phyloP scores from a whole-genome alignment of 306 rosid genomes.

The Cicer arietinum region DNA sequence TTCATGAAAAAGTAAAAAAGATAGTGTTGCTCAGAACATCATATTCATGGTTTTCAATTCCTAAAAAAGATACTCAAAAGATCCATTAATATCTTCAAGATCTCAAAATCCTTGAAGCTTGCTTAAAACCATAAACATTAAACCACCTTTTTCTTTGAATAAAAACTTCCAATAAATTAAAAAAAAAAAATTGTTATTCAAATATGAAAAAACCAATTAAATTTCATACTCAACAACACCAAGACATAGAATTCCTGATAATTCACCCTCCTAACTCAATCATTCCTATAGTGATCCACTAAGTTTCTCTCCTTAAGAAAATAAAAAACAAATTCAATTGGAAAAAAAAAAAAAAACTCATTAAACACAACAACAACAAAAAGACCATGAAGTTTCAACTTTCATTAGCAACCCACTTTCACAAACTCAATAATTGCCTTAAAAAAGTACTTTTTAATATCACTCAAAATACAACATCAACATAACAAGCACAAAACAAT shows the following conservation, averaged over 20 bases:
- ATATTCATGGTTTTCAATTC: conserved; percentile 22
- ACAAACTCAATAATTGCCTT: conserved; percentile 26
- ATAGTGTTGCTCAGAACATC: conserved; percentile 13
- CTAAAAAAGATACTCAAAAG: conserved; percentile 15
- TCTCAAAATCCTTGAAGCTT: background rate
- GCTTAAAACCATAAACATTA: too few relatives aligned
- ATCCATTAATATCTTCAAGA: conserved; percentile 12
- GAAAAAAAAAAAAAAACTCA: background rate
- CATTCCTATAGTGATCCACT: conserved; percentile 26
- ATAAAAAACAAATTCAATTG: conserved; percentile 1
- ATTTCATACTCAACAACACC: background rate
- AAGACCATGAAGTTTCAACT: conserved; percentile 28
- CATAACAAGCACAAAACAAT: background rate
- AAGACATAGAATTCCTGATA: conserved; percentile 1
- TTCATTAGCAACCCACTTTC: conserved; percentile 36
- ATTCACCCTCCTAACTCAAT: conserved; percentile 11
- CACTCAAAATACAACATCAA: conserved; percentile 29
- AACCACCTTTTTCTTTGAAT: too few relatives aligned
- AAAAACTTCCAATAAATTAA: background rate
- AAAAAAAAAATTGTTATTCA: background rate
- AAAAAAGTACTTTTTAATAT: conserved; percentile 10
- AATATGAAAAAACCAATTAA: background rate
- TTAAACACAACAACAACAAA: conserved; percentile 37
- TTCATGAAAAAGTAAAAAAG: conserved; percentile 2
- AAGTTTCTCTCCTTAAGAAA: background rate